A percentile compares a stretch with the other conserved stretches of the same genome.
Evolutionary conservation across 2,329 filamentous ascomycete species (phyloP).

Genomic region (Claviceps sp.): DNA sequence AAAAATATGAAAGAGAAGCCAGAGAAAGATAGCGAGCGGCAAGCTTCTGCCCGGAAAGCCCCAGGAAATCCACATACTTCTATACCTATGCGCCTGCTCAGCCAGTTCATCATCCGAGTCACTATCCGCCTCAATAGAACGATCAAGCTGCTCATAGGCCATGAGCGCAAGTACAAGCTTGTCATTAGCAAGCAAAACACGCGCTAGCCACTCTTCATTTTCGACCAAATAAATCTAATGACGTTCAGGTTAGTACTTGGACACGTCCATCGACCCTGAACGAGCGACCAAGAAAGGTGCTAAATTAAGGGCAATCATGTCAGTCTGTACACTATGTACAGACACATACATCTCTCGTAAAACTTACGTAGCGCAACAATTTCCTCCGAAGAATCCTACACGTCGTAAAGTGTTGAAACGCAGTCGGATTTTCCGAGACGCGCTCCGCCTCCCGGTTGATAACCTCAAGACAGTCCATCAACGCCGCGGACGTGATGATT

Average conservation of each 20-base stretch:
- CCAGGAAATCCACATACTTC: constrained; percentile 26
- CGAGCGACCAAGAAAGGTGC: no score
- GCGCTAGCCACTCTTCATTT: constrained; percentile 81
- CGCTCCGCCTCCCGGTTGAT: constrained; percentile 83
- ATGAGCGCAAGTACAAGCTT: constrained; percentile 88
- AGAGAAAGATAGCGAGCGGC: constrained; percentile 7
- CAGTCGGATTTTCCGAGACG: constrained; percentile 70
- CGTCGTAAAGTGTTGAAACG: constrained; percentile 64
- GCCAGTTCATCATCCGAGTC: constrained; percentile 56
- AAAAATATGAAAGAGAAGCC: constrained; percentile 6
- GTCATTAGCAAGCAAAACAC: constrained; percentile 86
- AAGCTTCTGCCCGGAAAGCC: not conserved
- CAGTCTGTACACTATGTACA: no score
- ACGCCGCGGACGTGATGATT: constrained; percentile 80
- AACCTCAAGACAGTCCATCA: constrained; percentile 73
- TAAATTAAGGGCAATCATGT: no score
- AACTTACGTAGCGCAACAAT: constrained; percentile 62
- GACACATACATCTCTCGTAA: not conserved
- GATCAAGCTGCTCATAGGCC: constrained; percentile 87
- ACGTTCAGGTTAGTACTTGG: no score
- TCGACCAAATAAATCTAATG: constrained; percentile 73
- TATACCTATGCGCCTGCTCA: constrained; percentile 52
- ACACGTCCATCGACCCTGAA: no score
- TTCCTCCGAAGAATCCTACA: constrained; percentile 79
- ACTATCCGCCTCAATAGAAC: constrained; percentile 63